Conservation (phyloP, 495 filamentous ascomycete species). For the Hypoxylon fuscum region DNA sequence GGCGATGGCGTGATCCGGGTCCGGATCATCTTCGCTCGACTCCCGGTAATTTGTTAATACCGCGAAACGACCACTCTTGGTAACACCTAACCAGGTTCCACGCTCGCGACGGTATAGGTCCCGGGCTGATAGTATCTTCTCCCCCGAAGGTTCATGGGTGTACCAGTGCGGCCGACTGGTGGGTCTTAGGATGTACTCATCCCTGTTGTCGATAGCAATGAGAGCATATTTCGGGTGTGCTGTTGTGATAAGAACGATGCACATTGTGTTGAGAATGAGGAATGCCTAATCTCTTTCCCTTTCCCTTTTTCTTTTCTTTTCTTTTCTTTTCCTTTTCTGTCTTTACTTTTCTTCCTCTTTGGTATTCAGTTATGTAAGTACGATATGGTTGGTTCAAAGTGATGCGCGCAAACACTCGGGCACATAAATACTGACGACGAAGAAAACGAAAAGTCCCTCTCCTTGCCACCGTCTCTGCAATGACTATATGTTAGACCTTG, state of each 20-base stretch:
- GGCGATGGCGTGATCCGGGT: constrained; percentile 58
- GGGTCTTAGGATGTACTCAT: constrained; percentile 93
- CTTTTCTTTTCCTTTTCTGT: background rate
- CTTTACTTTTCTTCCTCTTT: background rate
- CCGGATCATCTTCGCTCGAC: constrained; percentile 60
- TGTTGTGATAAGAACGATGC: constrained; percentile 89
- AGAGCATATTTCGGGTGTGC: constrained; percentile 89
- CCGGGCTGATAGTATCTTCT: constrained; percentile 59
- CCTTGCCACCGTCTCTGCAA: constrained; percentile 32
- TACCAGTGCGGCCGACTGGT: constrained; percentile 88
- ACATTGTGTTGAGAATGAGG: constrained; percentile 69
- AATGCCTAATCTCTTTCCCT: background rate
- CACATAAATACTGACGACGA: constrained; percentile 27
- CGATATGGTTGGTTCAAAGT: background rate
- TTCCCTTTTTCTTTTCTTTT: background rate
- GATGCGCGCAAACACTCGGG: constrained; percentile 16
- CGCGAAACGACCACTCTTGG: constrained; percentile 81
- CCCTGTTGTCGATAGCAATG: constrained; percentile 91
- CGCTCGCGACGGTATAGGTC: constrained; percentile 62
- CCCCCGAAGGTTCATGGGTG: constrained; percentile 56
- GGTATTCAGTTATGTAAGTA: constrained; percentile 3
- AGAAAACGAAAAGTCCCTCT: constrained; percentile 5
- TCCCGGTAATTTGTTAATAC: constrained; percentile 96
- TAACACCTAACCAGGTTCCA: constrained; percentile 96
- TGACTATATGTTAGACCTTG: constrained; percentile 12